A percentile compares a stretch with the other conserved stretches of the same genome.
These are phyloP conservation scores for Brassica juncea DNA, from an alignment of 345 rosid genomes.

Conservation along the genomic window DNA sequence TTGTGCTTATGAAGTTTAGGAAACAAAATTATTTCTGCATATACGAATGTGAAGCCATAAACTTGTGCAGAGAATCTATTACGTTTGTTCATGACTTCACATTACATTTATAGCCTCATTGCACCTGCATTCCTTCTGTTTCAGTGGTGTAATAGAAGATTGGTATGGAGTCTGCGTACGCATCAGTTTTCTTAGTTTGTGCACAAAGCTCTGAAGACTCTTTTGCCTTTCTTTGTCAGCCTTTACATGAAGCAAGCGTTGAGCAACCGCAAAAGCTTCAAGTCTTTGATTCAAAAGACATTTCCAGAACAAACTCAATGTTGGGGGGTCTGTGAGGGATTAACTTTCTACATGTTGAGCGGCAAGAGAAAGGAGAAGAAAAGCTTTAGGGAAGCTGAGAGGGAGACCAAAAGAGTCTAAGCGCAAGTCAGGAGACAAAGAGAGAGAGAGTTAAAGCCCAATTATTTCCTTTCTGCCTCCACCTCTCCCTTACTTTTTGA, in stretches of 20 bases:
- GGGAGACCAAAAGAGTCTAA: conserved; percentile 34
- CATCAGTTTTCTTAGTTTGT: neutral
- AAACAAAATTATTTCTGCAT: neutral
- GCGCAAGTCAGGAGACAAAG: conserved; percentile 24
- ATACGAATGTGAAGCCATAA: neutral
- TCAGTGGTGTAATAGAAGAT: neutral
- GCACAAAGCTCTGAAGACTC: neutral
- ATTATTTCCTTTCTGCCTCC: conserved; percentile 4
- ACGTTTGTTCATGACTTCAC: neutral
- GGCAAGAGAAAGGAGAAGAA: conserved; percentile 44
- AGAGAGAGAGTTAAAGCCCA: conserved; percentile 2
- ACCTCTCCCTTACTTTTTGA: neutral
- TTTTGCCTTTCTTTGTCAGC: conserved; percentile 1
- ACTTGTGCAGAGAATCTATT: neutral
- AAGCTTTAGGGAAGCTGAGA: neutral
- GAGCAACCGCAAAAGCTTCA: conserved; percentile 23
- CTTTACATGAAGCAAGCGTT: conserved; percentile 18
- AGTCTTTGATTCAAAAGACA: conserved; percentile 21
- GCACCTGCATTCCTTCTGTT: neutral
- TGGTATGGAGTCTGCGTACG: conserved; percentile 1
- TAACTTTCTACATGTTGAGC: conserved; percentile 44
- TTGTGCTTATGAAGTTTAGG: neutral
- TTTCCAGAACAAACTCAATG: conserved; percentile 50
- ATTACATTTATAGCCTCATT: neutral
- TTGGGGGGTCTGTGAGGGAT: conserved; percentile 28